These are phyloP conservation scores for Alopecurus myosuroides DNA, from an alignment of 176 grass and related monocot species.

Conservation along the genomic window DNA sequence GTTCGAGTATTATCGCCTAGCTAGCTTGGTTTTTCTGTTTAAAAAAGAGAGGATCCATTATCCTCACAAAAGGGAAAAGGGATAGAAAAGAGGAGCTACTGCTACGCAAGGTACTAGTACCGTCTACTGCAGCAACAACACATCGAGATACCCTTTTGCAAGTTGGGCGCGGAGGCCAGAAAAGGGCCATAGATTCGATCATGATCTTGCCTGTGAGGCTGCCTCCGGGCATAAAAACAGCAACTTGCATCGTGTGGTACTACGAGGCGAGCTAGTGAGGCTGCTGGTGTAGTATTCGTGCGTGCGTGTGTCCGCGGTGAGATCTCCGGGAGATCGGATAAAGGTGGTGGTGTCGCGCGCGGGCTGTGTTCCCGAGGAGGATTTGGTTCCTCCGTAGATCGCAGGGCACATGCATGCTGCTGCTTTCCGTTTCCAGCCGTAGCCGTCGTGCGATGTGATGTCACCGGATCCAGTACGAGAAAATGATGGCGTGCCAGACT, in stretches of 20 bases:
- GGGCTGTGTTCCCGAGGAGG: neutral
- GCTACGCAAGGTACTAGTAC: conserved; percentile 15
- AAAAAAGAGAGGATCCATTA: neutral
- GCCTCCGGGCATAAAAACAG: neutral
- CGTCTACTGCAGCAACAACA: neutral
- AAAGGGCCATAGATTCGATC: conserved; percentile 24
- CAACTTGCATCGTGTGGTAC: neutral
- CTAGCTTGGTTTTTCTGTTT: neutral
- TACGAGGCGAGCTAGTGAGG: too few relatives aligned
- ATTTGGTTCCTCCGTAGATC: conserved; percentile 40
- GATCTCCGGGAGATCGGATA: conserved; percentile 42
- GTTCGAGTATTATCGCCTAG: neutral
- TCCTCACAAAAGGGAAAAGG: neutral
- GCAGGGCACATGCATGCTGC: conserved; percentile 26
- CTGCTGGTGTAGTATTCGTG: neutral
- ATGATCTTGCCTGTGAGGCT: conserved; percentile 6
- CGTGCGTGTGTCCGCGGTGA: neutral
- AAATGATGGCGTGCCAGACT: neutral
- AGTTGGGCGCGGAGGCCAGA: conserved; percentile 16
- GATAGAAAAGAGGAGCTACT: neutral
- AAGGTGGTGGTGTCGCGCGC: conserved; percentile 2
- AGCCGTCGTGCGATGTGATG: neutral
- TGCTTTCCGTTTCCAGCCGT: neutral
- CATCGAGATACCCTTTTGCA: neutral
- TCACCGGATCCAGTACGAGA: conserved; percentile 8